Base-by-base conservation (phyloP, 345 rosid species). In the Barbarea vulgaris region DNA sequence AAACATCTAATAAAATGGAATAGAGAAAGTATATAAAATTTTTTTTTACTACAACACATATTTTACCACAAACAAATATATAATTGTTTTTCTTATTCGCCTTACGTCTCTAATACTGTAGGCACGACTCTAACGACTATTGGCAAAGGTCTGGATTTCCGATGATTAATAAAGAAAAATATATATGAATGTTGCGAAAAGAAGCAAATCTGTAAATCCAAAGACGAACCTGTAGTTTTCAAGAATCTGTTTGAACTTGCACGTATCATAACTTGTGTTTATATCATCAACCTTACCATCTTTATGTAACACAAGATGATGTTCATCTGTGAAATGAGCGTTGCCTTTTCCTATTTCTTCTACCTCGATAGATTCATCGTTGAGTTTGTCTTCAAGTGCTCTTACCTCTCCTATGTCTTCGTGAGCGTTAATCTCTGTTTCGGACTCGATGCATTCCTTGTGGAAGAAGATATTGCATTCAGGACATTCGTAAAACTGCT, bases 271-370 rank as follows among this genome's bases (percentile, higher is more conserved):
- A 13, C 19, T 28, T 54, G 59, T 27, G 36, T 54, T 54, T 3
- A 54, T 15, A 55, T 28, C 37, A 14, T 55, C 60, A 55, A 15
- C 36, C 60, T 28, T 55, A n/a, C 60, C 37, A 55, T 52, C 57
- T 13, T 52, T 52, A 12, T 51, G 28, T 5, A 51, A 1, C 56
- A 22, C 15, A 21, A 22, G 7, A 51, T 54, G 34, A 14, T 17
- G 52, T 47, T 47, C 22, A 47, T 47, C 12, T 17, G 11, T 47
- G 52, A 18, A 18, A 18, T 18, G 52, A 47, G 22, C 24, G 4
- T 17, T 18, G 52, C 4, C 11, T 47, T 18, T 17, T 47, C 52
- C 22, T 47, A 19, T 47, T 47, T 47, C 52, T 1, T 47, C 22
- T 47, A 47, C 5, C 52, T 47, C 18, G 52, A 47, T 47, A 47